Base-by-base conservation (phyloP, 768 basidiomycete species). In the Termitomyces sp. region DNA sequence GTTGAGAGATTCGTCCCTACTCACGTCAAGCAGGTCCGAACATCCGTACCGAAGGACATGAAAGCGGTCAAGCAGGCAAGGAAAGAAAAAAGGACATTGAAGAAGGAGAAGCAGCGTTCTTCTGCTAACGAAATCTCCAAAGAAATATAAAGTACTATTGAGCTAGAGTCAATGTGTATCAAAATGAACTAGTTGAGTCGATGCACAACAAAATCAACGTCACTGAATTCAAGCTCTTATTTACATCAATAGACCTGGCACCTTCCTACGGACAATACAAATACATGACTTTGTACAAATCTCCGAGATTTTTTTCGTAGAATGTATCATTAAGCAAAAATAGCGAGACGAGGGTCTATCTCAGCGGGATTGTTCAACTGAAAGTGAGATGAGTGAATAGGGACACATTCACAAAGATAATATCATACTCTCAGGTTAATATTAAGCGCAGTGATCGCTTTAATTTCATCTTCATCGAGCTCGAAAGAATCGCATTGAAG, bases 31-130 rank as follows among this genome's bases (percentile, higher is more conserved):
- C 90, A 92, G 62, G 68, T 93, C 22, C 79, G 80, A 18, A 94
- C 93, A 2, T 83, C 85, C 30, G 83, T 85, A 4, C 92, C 92
- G 1, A 85, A 82, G 64, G 88, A 94, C 64, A 88, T 92, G 81
- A 88, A 80, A 65, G 77, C 73, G 33, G 84, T 85, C 33, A 92
- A 87, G 66, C 79, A 83, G 56, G 66, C 73, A 53, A 78, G 90
- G 57, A 67, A 69, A 38, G 73, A 74, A 64, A 83, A 78, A 20
- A 83, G 59, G 38, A 22, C 18, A 14, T n/a, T n/a, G 20, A 45
- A 45, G 30, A 54, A 33, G 45, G 43, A 5, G 6, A 54, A 13
- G 32, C 13, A 20, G 10, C 53, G 22, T 22, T 22, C 9, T 12
- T 33, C 24, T 38, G 26, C 24, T 12, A 28, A n/a, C 3, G 24